phyloP scores from a whole-genome alignment of 768 basidiomycete species.

The Russula ochroleuca region DNA sequence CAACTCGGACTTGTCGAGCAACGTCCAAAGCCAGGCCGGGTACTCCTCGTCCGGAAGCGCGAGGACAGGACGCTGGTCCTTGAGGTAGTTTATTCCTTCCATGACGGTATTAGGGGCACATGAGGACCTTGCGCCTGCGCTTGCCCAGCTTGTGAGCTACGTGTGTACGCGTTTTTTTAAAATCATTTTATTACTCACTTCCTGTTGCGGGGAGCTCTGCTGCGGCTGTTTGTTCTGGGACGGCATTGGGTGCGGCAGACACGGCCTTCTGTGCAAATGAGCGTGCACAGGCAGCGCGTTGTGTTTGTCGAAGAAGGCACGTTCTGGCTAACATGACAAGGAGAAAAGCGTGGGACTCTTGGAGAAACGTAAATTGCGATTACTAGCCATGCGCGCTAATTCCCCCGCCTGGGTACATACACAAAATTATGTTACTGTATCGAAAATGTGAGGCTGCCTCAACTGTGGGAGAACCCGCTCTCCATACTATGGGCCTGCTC shows the following conservation, averaged over 20 bases:
- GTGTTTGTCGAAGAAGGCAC: constrained; percentile 9
- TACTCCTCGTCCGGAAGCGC: constrained; percentile 80
- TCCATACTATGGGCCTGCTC: constrained; percentile 15
- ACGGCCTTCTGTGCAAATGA: not conserved
- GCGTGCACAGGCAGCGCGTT: not conserved
- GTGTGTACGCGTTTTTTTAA: not conserved
- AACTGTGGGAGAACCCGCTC: not conserved
- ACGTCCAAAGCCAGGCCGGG: constrained; percentile 84
- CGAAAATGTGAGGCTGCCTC: not conserved
- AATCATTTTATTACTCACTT: constrained; percentile 4
- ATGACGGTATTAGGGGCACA: constrained; percentile 71
- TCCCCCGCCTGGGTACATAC: not conserved
- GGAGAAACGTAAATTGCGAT: not conserved
- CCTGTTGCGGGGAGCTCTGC: not conserved
- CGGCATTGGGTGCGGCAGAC: not conserved
- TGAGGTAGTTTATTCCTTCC: constrained; percentile 78
- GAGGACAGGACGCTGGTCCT: constrained; percentile 71
- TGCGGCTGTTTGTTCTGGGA: not conserved
- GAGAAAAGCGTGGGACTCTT: constrained; percentile 1
- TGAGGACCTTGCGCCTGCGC: constrained; percentile 42
- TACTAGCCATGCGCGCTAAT: too few species aligned
- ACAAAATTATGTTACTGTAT: not conserved
- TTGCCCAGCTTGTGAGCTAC: not conserved
- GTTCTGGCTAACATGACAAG: not conserved
- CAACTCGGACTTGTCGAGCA: constrained; percentile 52